Evolutionary conservation across 352 stramenopile species (phyloP).

Genomic region (Globisporangium iwayamae): DNA sequence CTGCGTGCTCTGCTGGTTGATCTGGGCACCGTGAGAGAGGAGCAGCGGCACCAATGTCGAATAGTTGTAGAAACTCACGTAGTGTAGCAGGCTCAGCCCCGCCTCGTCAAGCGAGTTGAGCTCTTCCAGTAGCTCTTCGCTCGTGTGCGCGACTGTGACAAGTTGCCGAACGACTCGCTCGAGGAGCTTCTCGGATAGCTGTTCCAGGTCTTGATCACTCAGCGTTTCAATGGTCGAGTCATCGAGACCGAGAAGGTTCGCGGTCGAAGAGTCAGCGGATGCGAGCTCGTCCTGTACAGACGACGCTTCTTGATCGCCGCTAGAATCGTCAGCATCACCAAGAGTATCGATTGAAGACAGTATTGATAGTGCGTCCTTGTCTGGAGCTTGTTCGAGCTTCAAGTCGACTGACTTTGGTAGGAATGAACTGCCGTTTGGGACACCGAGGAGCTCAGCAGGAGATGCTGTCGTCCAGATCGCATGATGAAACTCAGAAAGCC

Average conservation of each 20-base stretch:
- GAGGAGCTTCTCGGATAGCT: constrained; percentile 77
- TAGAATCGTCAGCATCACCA: background rate
- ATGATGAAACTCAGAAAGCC: constrained; percentile 78
- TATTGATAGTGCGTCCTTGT: background rate
- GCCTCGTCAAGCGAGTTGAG: constrained; percentile 87
- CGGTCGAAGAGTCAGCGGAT: background rate
- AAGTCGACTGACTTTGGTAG: background rate
- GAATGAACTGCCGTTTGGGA: constrained; percentile 4
- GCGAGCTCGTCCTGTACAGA: constrained; percentile 5
- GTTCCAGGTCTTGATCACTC: constrained; percentile 75
- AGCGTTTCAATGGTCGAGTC: constrained; percentile 73
- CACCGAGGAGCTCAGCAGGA: constrained; percentile 12
- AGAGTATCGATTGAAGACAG: background rate
- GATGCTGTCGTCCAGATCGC: constrained; percentile 59
- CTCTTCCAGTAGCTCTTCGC: constrained; percentile 78
- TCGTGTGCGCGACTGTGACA: constrained; percentile 73
- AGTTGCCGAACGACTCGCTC: constrained; percentile 81
- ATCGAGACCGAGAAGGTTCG: constrained; percentile 26
- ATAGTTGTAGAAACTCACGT: constrained; percentile 90
- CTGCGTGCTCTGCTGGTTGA: constrained; percentile 84
- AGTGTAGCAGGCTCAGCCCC: constrained; percentile 85
- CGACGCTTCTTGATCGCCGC: background rate
- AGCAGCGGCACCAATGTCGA: constrained; percentile 71
- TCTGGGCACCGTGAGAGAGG: constrained; percentile 72
- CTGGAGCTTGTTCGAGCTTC: background rate